A percentile compares a stretch with the other conserved stretches of the same genome.
phyloP scores from a whole-genome alignment of 192 early-diverging fungal species.

The Coemansia asiatica region DNA sequence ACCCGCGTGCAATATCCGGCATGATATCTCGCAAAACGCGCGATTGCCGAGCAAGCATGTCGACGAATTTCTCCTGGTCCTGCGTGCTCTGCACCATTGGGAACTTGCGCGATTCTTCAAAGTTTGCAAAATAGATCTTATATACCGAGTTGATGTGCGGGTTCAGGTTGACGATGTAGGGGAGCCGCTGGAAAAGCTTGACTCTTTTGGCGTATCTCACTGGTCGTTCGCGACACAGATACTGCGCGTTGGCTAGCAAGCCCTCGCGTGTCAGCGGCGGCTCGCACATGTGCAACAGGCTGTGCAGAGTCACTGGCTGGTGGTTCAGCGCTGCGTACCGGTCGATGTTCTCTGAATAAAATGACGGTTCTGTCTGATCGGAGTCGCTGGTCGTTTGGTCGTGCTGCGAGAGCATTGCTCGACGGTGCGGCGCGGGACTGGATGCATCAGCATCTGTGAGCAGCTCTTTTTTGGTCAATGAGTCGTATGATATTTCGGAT shows the following conservation, averaged over 20 bases:
- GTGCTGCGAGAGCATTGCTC: conserved; percentile 7
- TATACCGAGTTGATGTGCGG: conserved; percentile 80
- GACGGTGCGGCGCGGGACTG: not conserved
- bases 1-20: conserved; percentile 83
- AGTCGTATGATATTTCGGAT: conserved; percentile 11
- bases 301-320: conserved; percentile 66
- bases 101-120: conserved; percentile 60
- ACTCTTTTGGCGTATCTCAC: conserved; percentile 76
- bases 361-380: conserved; percentile 24
- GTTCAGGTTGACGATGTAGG: conserved; percentile 92
- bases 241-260: conserved; percentile 58
- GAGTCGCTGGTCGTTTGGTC: not conserved
- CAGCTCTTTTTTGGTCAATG: not conserved
- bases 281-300: conserved; percentile 68
- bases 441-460: not conserved
- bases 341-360: conserved; percentile 31
- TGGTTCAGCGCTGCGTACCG: conserved; percentile 60
- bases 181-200: conserved; percentile 77
- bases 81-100: conserved; percentile 54
- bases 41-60: conserved; percentile 66
- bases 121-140: conserved; percentile 67
- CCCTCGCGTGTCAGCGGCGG: conserved; percentile 53
- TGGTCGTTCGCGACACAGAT: conserved; percentile 70
- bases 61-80: conserved; percentile 62
- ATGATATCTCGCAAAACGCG: conserved; percentile 77